Evolutionary conservation across 202 grass and related monocot genomes (phyloP).

Genomic region (Saccharum hybrid): DNA sequence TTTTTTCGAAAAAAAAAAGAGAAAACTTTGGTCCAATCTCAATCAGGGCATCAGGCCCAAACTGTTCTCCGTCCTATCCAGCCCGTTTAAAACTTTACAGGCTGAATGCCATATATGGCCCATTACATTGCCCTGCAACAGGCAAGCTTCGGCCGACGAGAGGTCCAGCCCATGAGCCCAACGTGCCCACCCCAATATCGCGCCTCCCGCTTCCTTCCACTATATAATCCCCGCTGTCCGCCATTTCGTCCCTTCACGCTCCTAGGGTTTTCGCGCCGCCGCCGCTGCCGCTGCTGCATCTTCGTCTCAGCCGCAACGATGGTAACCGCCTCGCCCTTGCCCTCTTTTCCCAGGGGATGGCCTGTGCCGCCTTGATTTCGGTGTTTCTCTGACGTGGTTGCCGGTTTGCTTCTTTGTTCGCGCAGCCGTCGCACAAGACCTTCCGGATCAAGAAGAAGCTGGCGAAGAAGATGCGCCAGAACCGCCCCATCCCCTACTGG

Average conservation of each 20-base stretch:
- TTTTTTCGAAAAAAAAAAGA: background rate
- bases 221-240: conserved; percentile 40
- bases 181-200: background rate
- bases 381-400: conserved; percentile 21
- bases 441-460: conserved; percentile 98
- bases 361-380: background rate
- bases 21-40: background rate
- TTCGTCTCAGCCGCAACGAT: conserved; percentile 47
- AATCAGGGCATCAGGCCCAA: background rate
- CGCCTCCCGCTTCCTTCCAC: background rate
- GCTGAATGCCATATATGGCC: background rate
- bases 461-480: conserved; percentile 99
- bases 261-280: conserved; percentile 60
- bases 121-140: background rate
- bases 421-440: conserved; percentile 97
- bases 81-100: background rate
- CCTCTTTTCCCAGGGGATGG: background rate
- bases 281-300: conserved; percentile 34
- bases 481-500: conserved; percentile 98
- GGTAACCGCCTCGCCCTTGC: conserved; percentile 38
- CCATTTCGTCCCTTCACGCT: conserved; percentile 30
- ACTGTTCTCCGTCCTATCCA: background rate
- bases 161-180: conserved; percentile 28
- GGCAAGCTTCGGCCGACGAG: accelerated
- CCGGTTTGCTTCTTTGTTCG: background rate